Evolutionary conservation across 371 early-diverging fungal genomes (phyloP), one percentile per base, ranked within the genome.

Genomic region (Rhizopus arrhizus): DNA sequence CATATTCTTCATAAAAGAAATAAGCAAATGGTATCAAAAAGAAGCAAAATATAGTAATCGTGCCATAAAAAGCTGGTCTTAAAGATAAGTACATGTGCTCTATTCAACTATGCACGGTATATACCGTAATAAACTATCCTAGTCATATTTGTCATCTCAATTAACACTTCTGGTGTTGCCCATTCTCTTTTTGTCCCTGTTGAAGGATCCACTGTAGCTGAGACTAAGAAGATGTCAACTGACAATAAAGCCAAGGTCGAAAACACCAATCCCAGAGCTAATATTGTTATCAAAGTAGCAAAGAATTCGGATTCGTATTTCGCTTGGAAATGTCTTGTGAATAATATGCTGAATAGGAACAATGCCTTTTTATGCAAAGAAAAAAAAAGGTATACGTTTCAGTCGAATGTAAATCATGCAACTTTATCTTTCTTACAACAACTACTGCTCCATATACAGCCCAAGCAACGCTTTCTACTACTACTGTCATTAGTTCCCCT

Each of bases 221-320:
- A 88, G 13, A 88, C 89, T 38, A 89, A 56, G 65, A 84, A 87
- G 42, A 87, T 86, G 65, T 90, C 90, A 12, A 89, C 74, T 1
- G 89, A 87, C 34, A 87, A 69, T 38, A 90, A 72, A 10, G 82
- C 76, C 12, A 87, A 67, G 0, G 84, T 82, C 0, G 78, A 73
- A 36, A 89, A 74, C 11, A 84, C 72, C 5, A 87, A 60, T 0
- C 82, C 77, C 7, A 89, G 62, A 5, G 74, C 81, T 5, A 82
- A 41, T 36, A 84, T 65, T 28, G 87, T 82, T 42, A 83, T 63
- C 6, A 74, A 22, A 43, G 85, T 81, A 5, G 85, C 84, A 59
- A 83, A 80, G 29, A 73, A 66, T 53, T 87, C 87, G 16, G 78
- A 70, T 41, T 87, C 86, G 32, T 76, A 73, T 46, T 69, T 76